A percentile compares a stretch with the other conserved stretches of the same genome.
These are phyloP conservation scores for Botrytis porri DNA, from an alignment of 2,329 filamentous ascomycete species.

Conservation along the genomic window DNA sequence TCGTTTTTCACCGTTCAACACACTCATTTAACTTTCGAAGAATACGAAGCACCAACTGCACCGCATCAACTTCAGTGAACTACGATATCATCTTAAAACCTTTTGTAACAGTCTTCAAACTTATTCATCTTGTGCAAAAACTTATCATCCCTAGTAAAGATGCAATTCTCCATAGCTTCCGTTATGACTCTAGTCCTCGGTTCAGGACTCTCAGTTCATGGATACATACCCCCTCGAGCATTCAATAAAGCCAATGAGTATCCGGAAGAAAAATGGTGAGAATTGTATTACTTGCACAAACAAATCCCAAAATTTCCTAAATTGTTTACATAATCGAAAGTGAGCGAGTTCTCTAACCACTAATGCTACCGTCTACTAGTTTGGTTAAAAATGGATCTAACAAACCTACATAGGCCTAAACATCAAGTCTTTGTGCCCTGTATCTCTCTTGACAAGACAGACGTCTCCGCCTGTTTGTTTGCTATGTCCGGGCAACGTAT, in stretches of 20 bases:
- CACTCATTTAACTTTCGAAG: neutral
- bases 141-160: neutral
- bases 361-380: neutral
- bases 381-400: neutral
- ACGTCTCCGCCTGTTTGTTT: neutral
- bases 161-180: neutral
- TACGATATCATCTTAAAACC: neutral
- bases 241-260: neutral
- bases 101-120: neutral
- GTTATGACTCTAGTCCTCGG: neutral
- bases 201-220: neutral
- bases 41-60: neutral
- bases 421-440: neutral
- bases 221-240: neutral
- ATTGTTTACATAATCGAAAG: neutral
- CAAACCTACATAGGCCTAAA: neutral
- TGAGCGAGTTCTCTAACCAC: neutral
- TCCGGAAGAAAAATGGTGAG: neutral
- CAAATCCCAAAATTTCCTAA: neutral
- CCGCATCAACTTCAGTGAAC: neutral
- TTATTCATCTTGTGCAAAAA: neutral
- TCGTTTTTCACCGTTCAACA: neutral
- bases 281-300: neutral
- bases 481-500: neutral
- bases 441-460: neutral